Conservation (phyloP, 108 stramenopile genomes). For the Thalassiosira profunda region DNA sequence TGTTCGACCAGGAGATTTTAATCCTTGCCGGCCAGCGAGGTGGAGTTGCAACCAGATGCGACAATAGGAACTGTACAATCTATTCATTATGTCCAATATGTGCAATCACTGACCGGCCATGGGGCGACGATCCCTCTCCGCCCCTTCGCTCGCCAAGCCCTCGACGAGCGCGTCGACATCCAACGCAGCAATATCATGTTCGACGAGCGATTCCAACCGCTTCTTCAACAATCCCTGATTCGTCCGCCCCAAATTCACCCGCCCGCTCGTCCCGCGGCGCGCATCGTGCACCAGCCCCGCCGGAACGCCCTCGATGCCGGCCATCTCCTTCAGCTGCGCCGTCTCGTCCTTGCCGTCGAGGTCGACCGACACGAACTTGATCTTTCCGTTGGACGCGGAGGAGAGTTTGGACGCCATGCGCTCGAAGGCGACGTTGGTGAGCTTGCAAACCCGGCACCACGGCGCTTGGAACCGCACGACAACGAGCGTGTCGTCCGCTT, state of each 20-base stretch:
- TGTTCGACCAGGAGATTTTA: no score
- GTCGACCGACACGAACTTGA: slow-evolving; percentile 19
- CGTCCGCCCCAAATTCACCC: slow-evolving; percentile 27
- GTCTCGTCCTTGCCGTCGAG: not conserved
- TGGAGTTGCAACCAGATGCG: no score
- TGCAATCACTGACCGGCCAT: no score
- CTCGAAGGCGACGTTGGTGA: slow-evolving; percentile 34
- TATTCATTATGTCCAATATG: no score
- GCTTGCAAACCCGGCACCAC: slow-evolving; percentile 36
- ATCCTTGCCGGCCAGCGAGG: no score
- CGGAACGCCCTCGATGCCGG: slow-evolving; percentile 21
- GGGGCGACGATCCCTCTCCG: no score
- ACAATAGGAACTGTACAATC: no score
- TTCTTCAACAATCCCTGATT: slow-evolving; percentile 38
- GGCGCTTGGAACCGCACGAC: slow-evolving; percentile 48
- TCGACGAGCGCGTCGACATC: no score
- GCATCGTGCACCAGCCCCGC: slow-evolving; percentile 30
- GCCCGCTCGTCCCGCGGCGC: slow-evolving; percentile 8
- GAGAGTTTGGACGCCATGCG: slow-evolving; percentile 28
- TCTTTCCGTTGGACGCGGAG: not conserved
- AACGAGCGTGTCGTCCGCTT: not conserved
- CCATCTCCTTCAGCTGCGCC: slow-evolving; percentile 21
- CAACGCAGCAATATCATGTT: no score
- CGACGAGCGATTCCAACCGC: slow-evolving; percentile 13
- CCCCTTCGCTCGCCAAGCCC: no score